A percentile compares a stretch with the other conserved stretches of the same genome.
These are phyloP conservation scores for Daphne laureola DNA, from an alignment of 441 rosid genomes.

Conservation along the genomic window DNA sequence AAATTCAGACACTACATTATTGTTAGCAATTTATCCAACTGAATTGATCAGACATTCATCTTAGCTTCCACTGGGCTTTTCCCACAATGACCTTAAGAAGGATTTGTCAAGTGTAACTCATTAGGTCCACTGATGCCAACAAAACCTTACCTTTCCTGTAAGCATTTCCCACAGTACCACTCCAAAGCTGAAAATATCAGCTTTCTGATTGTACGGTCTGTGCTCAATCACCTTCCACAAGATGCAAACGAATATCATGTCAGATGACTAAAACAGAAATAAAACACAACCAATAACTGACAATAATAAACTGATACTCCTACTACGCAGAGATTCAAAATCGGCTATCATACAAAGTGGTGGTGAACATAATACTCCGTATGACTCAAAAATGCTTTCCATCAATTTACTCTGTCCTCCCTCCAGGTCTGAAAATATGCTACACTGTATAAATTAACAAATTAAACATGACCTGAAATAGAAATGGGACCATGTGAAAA, in stretches of 20 bases:
- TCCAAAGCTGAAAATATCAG: conserved; percentile 66
- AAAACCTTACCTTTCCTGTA: conserved; percentile 48
- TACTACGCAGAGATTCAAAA: conserved; percentile 1
- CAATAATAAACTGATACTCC: conserved; percentile 4
- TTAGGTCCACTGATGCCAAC: not conserved
- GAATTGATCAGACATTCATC: not conserved
- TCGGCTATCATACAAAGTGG: not conserved
- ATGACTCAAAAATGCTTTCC: conserved; percentile 1
- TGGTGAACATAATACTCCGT: too few relatives aligned
- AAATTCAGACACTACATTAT: too few relatives aligned
- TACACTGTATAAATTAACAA: conserved; percentile 1
- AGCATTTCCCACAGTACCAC: conserved; percentile 69
- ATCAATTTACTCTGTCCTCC: not conserved
- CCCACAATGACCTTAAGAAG: too few relatives aligned
- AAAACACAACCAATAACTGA: conserved; percentile 9
- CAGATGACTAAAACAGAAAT: conserved; percentile 16
- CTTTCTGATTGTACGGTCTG: conserved; percentile 56
- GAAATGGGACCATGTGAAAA: not conserved
- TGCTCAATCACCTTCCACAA: conserved; percentile 60
- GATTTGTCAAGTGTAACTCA: not conserved
- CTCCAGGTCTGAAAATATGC: conserved; percentile 3
- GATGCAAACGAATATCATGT: conserved; percentile 21
- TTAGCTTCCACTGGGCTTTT: not conserved
- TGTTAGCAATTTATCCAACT: too few relatives aligned
- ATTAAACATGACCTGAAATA: conserved; percentile 4